Conservation (phyloP, 2,329 filamentous ascomycete species). For the Cladorrhinum sp. region DNA sequence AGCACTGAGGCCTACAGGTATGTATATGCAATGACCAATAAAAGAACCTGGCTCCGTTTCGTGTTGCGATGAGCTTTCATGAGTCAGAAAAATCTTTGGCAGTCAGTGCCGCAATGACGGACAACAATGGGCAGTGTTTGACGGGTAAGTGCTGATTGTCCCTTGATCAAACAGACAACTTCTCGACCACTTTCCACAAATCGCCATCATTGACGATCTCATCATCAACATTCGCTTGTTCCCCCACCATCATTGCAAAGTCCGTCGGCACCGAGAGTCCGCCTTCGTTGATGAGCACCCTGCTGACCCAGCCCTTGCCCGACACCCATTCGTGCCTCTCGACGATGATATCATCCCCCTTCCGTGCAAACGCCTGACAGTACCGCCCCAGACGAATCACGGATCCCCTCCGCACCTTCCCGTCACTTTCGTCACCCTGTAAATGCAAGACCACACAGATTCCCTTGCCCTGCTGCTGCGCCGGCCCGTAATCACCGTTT, state of each 20-base stretch:
- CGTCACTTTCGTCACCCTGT: conserved; percentile 23
- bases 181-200: conserved; percentile 25
- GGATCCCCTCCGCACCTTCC: conserved; percentile 13
- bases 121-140: no score
- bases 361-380: conserved; percentile 17
- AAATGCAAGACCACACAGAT: conserved; percentile 42
- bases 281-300: conserved; percentile 7
- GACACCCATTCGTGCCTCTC: conserved; percentile 17
- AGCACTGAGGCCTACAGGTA: no score
- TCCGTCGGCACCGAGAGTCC: conserved; percentile 8
- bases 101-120: no score
- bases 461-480: not conserved
- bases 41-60: no score
- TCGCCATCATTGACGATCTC: conserved; percentile 10
- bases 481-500: not conserved
- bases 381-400: conserved; percentile 19
- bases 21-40: no score
- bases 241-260: conserved; percentile 12
- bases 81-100: no score
- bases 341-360: conserved; percentile 8
- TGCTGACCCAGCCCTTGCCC: conserved; percentile 8
- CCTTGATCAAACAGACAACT: no score
- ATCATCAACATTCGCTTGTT: conserved; percentile 7
- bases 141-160: no score
- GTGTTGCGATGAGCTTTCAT: no score